Evolutionary conservation across 2,329 filamentous ascomycete species (phyloP).

Genomic region (Aspergillus chevalieri): DNA sequence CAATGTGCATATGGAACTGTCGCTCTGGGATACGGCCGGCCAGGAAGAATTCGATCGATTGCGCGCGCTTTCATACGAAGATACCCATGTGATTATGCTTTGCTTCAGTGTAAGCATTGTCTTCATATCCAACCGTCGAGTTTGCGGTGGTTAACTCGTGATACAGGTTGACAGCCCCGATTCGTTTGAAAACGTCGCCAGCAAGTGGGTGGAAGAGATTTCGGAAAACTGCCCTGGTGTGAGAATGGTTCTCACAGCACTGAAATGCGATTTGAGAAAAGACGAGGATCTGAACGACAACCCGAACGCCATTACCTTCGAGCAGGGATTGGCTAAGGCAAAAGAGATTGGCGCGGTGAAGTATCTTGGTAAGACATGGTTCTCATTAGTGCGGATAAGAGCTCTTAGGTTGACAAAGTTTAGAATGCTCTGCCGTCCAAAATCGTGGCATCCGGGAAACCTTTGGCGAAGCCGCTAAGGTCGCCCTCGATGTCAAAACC

Average conservation of each 20-base stretch:
- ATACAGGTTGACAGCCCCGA: constrained; percentile 78
- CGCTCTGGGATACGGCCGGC: constrained; percentile 95
- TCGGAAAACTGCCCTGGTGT: constrained; percentile 95
- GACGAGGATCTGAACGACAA: constrained; percentile 66
- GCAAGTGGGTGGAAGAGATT: constrained; percentile 97
- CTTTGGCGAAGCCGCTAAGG: constrained; percentile 93
- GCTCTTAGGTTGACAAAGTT: neutral
- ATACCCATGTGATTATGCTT: constrained; percentile 97
- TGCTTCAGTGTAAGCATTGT: constrained; percentile 68
- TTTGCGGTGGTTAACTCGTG: neutral
- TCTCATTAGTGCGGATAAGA: neutral
- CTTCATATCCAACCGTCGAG: neutral
- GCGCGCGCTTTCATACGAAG: constrained; percentile 92
- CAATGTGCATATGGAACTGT: constrained; percentile 91
- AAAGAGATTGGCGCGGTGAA: constrained; percentile 85
- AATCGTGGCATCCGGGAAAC: constrained; percentile 98
- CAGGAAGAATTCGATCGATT: constrained; percentile 98
- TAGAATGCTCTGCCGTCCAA: constrained; percentile 96
- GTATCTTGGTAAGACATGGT: constrained; percentile 64
- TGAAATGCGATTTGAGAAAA: constrained; percentile 95
- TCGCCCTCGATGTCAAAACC: constrained; percentile 60
- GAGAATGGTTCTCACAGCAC: constrained; percentile 86
- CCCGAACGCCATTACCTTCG: constrained; percentile 67
- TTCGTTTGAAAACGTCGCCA: constrained; percentile 95
- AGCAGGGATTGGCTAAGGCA: constrained; percentile 84